phyloP scores from a whole-genome alignment of 768 basidiomycete species.

The Collybiopsis luxurians region DNA sequence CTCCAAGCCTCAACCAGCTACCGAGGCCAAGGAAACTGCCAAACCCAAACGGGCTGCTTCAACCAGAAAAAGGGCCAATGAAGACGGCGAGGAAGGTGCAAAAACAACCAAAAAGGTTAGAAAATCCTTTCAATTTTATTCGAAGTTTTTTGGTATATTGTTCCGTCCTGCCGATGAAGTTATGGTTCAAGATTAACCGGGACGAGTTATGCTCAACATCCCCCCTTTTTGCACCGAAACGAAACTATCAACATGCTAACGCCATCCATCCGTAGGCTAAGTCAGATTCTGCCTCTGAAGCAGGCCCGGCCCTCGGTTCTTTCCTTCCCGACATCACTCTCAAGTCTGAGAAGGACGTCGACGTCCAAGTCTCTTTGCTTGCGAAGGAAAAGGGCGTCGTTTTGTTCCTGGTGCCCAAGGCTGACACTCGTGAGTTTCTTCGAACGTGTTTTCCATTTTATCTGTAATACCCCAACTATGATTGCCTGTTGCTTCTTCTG shows the following conservation, averaged over 20 bases:
- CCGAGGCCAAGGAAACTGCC: not conserved
- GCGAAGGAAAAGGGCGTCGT: conserved; percentile 73
- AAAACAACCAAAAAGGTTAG: conserved; percentile 5
- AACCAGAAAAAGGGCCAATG: conserved; percentile 4
- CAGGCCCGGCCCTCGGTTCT: conserved; percentile 51
- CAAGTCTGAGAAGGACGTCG: conserved; percentile 84
- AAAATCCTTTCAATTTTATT: not conserved
- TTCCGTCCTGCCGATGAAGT: too few relatives aligned
- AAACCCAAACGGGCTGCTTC: not conserved
- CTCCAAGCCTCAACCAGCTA: conserved; percentile 1
- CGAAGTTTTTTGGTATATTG: too few relatives aligned
- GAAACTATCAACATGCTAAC: not conserved
- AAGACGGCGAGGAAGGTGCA: not conserved
- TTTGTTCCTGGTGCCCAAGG: conserved; percentile 81
- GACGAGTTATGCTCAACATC: too few relatives aligned
- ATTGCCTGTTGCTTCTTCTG: not conserved
- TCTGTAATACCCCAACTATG: conserved; percentile 1
- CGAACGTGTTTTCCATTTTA: too few relatives aligned
- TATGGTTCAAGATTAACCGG: too few relatives aligned
- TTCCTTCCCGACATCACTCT: conserved; percentile 64
- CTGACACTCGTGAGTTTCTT: conserved; percentile 73
- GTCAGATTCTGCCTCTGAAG: not conserved
- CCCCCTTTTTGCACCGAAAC: not conserved
- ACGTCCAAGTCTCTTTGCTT: conserved; percentile 64
- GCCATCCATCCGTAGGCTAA: not conserved